Percentiles rank a stretch among this genome's conserved stretches.
Conservation (phyloP, 2,329 filamentous ascomycete species). For the Aureobasidium vineae region DNA sequence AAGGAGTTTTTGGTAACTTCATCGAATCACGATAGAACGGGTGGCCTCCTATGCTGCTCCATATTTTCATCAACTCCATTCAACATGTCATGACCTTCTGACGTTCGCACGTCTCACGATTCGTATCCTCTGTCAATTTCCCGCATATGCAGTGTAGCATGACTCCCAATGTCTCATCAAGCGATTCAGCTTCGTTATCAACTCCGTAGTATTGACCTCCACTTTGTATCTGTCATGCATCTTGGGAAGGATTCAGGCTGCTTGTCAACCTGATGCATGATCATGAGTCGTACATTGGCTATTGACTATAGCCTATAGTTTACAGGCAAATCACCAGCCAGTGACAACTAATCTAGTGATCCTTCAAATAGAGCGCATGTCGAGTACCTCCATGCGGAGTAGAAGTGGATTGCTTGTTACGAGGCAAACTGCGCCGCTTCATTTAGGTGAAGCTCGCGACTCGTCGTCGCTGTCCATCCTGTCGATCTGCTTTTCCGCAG, state of each 20-base stretch:
- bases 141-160: background rate
- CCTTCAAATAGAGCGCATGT: background rate
- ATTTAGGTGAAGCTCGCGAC: background rate
- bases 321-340: background rate
- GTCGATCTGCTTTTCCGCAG: background rate
- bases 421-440: background rate
- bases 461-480: background rate
- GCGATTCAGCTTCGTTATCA: background rate
- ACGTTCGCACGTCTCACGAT: constrained; percentile 11
- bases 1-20: background rate
- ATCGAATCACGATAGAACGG: background rate
- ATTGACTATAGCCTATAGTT: background rate
- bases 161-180: constrained; percentile 3
- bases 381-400: background rate
- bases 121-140: background rate
- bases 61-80: background rate
- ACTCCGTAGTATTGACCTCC: background rate
- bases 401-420: constrained; percentile 1
- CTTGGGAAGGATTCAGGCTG: background rate
- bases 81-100: background rate
- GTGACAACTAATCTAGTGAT: background rate
- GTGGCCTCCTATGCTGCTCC: background rate
- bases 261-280: constrained; percentile 2
- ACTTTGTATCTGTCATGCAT: constrained; percentile 14
- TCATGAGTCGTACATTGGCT: constrained; percentile 11